phyloP scores from a whole-genome alignment of 2,329 filamentous ascomycete species.

The Microcera coccophila region DNA sequence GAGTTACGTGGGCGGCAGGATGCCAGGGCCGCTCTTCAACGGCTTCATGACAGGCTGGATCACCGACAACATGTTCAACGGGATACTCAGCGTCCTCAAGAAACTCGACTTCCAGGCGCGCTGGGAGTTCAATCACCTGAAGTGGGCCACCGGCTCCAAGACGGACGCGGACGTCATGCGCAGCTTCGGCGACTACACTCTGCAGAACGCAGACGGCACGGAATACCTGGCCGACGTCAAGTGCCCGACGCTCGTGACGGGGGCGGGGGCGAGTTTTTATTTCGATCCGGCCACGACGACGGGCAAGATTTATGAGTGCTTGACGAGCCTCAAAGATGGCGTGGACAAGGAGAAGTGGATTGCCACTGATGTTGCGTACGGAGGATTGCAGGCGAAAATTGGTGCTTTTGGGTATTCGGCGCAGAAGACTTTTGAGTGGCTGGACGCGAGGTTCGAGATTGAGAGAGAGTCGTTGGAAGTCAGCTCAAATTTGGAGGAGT shows the following conservation, averaged over 20 bases:
- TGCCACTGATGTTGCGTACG: constrained; percentile 7
- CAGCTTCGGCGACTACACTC: constrained; percentile 17
- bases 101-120: constrained; percentile 26
- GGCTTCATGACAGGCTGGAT: constrained; percentile 27
- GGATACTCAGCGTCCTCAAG: constrained; percentile 14
- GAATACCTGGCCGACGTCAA: constrained; percentile 19
- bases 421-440: constrained; percentile 19
- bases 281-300: constrained; percentile 13
- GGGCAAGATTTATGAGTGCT: constrained; percentile 8
- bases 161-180: constrained; percentile 25
- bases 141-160: constrained; percentile 24
- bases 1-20: constrained; percentile 25
- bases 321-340: constrained; percentile 6
- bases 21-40: constrained; percentile 7
- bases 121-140: constrained; percentile 28
- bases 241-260: constrained; percentile 30
- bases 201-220: constrained; percentile 9
- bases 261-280: constrained; percentile 19
- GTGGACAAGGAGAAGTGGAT: constrained; percentile 23
- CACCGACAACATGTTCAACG: constrained; percentile 23
- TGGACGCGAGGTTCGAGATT: constrained; percentile 22
- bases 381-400: constrained; percentile 25
- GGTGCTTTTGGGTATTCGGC: constrained; percentile 17
- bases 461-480: neutral
- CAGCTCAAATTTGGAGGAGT: too few relatives aligned